Conservation (phyloP, 768 basidiomycete species). For the Mycena amicta region DNA sequence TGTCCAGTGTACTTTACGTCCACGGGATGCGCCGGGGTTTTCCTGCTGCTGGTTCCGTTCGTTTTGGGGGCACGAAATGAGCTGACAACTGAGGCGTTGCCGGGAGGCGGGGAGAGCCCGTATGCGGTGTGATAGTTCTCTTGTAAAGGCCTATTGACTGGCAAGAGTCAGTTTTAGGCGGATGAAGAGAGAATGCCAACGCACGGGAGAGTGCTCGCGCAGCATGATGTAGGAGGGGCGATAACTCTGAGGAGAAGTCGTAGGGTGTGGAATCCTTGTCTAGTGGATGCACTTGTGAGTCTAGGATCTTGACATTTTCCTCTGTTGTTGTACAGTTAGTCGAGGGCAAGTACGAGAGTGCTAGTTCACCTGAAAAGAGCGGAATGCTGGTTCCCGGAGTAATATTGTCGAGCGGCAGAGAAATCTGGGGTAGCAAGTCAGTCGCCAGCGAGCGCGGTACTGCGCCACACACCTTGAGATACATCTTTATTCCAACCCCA, state of each 20-base stretch:
- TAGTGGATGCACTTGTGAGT: conserved; percentile 75
- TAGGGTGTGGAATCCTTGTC: conserved; percentile 74
- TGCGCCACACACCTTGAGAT: conserved; percentile 62
- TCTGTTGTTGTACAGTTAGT: conserved; percentile 43
- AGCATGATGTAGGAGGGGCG: conserved; percentile 67
- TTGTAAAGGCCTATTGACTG: conserved; percentile 56
- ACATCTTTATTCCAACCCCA: conserved; percentile 70
- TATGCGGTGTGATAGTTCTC: conserved; percentile 65
- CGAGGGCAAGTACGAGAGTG: too few relatives aligned
- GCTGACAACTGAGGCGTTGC: conserved; percentile 29
- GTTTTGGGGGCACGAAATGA: conserved; percentile 42
- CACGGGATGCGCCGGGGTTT: conserved; percentile 41
- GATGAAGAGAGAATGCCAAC: not conserved
- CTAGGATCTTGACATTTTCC: conserved; percentile 76
- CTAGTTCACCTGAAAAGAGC: conserved; percentile 73
- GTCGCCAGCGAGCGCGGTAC: too few relatives aligned
- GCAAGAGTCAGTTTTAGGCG: not conserved
- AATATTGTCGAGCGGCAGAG: conserved; percentile 66
- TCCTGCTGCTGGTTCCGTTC: conserved; percentile 32
- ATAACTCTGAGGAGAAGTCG: conserved; percentile 66
- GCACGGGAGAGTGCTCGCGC: conserved; percentile 61
- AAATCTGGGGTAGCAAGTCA: conserved; percentile 45
- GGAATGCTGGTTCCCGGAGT: conserved; percentile 71
- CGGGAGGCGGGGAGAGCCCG: conserved; percentile 39
- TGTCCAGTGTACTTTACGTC: conserved; percentile 74